Base-by-base conservation (phyloP, 2,329 filamentous ascomycete genomes). In the Apiospora koreana region DNA sequence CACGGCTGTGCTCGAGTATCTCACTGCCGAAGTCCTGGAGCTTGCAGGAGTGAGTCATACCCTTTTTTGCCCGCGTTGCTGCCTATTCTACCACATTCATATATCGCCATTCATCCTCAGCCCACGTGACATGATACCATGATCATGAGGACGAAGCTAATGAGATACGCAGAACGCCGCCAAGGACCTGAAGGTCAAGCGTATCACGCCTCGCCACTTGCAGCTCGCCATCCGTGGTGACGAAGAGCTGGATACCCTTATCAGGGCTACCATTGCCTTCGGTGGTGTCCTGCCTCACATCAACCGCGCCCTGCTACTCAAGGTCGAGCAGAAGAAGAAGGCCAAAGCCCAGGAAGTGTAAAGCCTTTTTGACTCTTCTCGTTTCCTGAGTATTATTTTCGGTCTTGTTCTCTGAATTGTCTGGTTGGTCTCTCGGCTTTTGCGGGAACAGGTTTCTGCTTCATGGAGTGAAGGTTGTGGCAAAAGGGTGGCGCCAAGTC, bases 141-240 rank as follows among this genome's bases (percentile, higher is more conserved):
- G 3, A 6, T 38, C 18, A 9, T 23, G n/a, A 14, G 28, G 54
- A 38, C 42, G 41, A 54, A 23, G 65, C 68, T 67, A 45, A 72
- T 69, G 58, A 76, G 67, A 76, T 69, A 70, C 65, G 35, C 78
- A 92, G 89, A 99, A 99, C 82, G 96, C 96, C 69, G 96, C 96
- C 83, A 98, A 98, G 89, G 96, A 99, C 83, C 93, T 98, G 81
- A 99, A 98, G 86, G 96, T 98, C 86, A 99, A 98, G 91, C 96
- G 96, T 84, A 99, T 99, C 84, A 98, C 95, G 16, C 96, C 96
- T 70, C 95, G 96, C 82, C 96, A 99, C 83, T 86, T 99, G 75
- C 96, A 99, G 84, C 93, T 99, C 73, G 96, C 96, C 78, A 99
- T 99, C 81, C 94, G 96, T 79, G 96, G 96, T 80, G 96, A 99